Percentiles rank a stretch among this genome's conserved stretches.
Conservation (phyloP, 148 eudicot genomes). For the Fallopia convolvulus region DNA sequence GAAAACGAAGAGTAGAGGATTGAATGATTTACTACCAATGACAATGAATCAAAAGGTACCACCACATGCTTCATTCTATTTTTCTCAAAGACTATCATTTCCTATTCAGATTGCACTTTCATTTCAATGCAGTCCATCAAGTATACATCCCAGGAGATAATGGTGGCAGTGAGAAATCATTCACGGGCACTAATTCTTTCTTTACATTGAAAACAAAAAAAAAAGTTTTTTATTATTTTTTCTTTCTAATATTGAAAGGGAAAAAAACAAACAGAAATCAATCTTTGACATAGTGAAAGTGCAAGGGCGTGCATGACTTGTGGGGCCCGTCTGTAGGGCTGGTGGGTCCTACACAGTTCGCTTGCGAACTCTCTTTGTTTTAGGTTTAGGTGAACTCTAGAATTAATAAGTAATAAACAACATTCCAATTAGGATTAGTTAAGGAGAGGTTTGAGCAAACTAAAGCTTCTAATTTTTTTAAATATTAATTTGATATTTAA, state of each 20-base stretch:
- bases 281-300: background rate
- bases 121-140: background rate
- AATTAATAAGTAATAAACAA: too few species aligned
- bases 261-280: background rate
- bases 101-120: background rate
- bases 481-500: too few species aligned
- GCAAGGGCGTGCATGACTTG: background rate
- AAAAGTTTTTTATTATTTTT: too few species aligned
- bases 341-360: background rate
- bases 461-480: too few species aligned
- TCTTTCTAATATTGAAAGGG: too few species aligned
- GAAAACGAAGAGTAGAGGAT: background rate
- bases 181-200: background rate
- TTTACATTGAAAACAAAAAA: background rate
- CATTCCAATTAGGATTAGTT: too few species aligned
- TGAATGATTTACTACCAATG: background rate
- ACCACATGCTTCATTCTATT: background rate
- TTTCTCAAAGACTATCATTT: background rate
- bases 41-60: background rate
- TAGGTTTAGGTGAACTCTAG: background rate
- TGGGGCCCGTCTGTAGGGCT: background rate
- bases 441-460: too few species aligned
- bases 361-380: background rate
- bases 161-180: background rate
- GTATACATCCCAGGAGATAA: background rate